Evolutionary conservation across 306 rosid species (phyloP), one percentile per base, ranked within the genome.

Genomic region (Alnus rubra): DNA sequence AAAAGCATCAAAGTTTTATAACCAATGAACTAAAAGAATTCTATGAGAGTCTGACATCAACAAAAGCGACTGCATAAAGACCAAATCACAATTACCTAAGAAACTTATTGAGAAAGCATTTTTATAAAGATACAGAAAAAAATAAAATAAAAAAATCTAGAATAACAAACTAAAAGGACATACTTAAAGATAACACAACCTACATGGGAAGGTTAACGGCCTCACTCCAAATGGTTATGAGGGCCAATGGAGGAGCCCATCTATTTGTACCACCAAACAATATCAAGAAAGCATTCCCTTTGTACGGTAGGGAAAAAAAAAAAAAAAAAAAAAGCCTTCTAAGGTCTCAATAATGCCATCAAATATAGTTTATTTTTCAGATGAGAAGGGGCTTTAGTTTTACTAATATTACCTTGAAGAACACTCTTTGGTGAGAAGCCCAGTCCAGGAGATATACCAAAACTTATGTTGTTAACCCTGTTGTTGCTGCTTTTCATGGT

Each of bases 341-440:
- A 12, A 37, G 37, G 49, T 2, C 42, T 30, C 44, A 63, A 63
- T 3, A 63, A 63, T 63, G 69, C 2, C 45, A 33, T 14, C n/a
- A 63, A 30, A 31, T 63, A 63, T 63, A 33, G 37, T 33, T 33
- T 33, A 13, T 12, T 23, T 39, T 50, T 74, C 59, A 74, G 2
- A 42, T 11, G 68, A 51, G 18, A 52, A 82, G 60, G 50, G 2
- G 59, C 62, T 52, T 52, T 0, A 12, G 48, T 60, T 30, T 75
- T 77, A 52, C 80, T 49, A 54, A 31, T 56, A 49, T 63, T 84
- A 88, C 89, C 97, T 85, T 84, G 94, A 80, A 92, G 94, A 84
- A 92, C 96, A 68, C 97, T 94, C 78, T 62, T 88, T 1, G 96
- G 96, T 50, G 98, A 92, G 87, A 94, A 87, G 74, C 84, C 92